phyloP scores from a whole-genome alignment of 192 early-diverging fungal genomes.

The Haplosporangium gracile region DNA sequence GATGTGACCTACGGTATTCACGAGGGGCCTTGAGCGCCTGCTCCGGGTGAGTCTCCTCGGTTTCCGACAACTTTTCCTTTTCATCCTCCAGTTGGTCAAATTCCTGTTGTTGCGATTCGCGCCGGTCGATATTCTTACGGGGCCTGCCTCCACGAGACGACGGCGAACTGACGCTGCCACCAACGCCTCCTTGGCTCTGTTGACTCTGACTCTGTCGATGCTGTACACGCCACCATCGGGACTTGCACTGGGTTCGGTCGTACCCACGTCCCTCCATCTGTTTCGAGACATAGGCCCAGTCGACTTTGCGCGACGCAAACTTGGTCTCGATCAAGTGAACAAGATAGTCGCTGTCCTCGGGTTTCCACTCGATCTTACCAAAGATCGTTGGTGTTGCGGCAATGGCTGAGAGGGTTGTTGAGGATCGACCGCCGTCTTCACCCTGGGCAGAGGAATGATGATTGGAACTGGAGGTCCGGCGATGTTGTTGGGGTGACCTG shows the following conservation, averaged over 20 bases:
- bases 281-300: slow-evolving; percentile 54
- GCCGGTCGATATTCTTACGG: slow-evolving; percentile 19
- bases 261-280: slow-evolving; percentile 57
- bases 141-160: slow-evolving; percentile 17
- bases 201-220: slow-evolving; percentile 44
- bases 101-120: background rate
- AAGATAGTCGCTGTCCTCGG: slow-evolving; percentile 51
- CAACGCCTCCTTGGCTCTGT: slow-evolving; percentile 1
- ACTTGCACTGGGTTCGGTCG: slow-evolving; percentile 56
- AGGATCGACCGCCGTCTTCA: slow-evolving; percentile 10
- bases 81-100: background rate
- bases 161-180: slow-evolving; percentile 9
- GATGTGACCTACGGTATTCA: background rate
- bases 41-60: background rate
- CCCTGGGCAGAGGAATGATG: background rate
- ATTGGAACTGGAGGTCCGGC: slow-evolving; percentile 25
- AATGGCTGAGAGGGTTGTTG: slow-evolving; percentile 24
- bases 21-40: background rate
- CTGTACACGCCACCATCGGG: slow-evolving; percentile 54
- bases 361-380: slow-evolving; percentile 57
- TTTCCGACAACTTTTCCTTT: background rate
- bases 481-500: slow-evolving; percentile 18
- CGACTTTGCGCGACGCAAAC: slow-evolving; percentile 53
- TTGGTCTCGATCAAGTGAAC: slow-evolving; percentile 51
- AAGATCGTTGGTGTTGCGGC: slow-evolving; percentile 44